Conservation (phyloP, 1,284 basidiomycete species). For the Leccinum fuscescens region DNA sequence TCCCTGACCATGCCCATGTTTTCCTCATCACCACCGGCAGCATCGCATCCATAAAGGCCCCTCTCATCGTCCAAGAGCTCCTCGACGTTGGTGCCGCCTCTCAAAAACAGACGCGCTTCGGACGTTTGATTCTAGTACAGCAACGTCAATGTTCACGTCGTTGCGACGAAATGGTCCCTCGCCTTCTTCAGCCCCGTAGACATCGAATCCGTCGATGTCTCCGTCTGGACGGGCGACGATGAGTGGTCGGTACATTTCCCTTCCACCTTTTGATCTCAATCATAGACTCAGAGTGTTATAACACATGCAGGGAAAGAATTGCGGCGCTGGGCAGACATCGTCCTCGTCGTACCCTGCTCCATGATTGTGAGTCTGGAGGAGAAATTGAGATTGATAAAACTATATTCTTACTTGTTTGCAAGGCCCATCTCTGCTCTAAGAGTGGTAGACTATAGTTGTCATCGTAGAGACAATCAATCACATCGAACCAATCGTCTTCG, state of each 20-base stretch:
- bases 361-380: background rate
- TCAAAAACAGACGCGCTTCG: background rate
- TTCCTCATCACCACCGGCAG: constrained; percentile 88
- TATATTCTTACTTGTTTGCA: background rate
- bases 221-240: background rate
- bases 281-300: no score
- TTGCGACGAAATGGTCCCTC: constrained; percentile 77
- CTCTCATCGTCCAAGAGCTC: constrained; percentile 75
- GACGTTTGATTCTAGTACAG: constrained; percentile 46
- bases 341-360: no score
- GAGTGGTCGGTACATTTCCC: background rate
- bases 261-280: background rate
- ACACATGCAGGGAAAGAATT: no score
- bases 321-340: no score
- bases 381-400: background rate
- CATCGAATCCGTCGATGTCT: background rate
- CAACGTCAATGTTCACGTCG: constrained; percentile 80
- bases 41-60: constrained; percentile 59
- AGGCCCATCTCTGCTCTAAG: background rate
- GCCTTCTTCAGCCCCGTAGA: constrained; percentile 65
- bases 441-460: background rate
- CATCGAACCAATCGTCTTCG: background rate
- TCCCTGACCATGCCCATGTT: constrained; percentile 62
- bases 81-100: constrained; percentile 52
- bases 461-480: background rate